Evolutionary conservation across 805 yeast genomes (phyloP).

Genomic region (Kuraishia molischiana): DNA sequence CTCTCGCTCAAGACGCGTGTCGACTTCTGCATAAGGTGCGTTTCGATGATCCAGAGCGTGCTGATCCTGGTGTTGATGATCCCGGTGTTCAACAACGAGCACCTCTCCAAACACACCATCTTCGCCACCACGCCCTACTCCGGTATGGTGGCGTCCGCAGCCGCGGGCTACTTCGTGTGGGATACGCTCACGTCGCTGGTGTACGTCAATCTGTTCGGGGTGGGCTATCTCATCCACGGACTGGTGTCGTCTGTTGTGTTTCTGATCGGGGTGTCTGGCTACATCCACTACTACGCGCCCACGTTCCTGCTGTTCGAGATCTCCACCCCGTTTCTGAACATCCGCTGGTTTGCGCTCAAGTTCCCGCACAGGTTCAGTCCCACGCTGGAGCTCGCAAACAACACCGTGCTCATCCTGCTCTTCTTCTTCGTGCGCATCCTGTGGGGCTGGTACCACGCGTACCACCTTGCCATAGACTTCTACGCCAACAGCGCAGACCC

Average conservation of each 20-base stretch:
- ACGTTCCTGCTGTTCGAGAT: slow-evolving; percentile 24
- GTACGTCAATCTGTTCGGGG: slow-evolving; percentile 19
- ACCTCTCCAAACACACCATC: slow-evolving; percentile 17
- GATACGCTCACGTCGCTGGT: slow-evolving; percentile 19
- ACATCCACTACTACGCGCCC: slow-evolving; percentile 24
- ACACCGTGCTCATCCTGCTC: slow-evolving; percentile 20
- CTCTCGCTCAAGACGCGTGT: slow-evolving; percentile 13
- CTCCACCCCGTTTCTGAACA: slow-evolving; percentile 25
- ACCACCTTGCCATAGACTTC: slow-evolving; percentile 16
- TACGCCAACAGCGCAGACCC: slow-evolving; percentile 15
- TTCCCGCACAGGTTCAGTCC: slow-evolving; percentile 17
- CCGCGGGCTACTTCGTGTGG: slow-evolving; percentile 25
- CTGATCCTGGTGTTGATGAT: slow-evolving; percentile 18
- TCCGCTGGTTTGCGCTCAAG: slow-evolving; percentile 26
- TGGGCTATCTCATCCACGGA: slow-evolving; percentile 26
- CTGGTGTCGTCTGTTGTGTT: slow-evolving; percentile 21
- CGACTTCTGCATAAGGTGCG: slow-evolving; percentile 22
- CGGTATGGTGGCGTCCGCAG: slow-evolving; percentile 17
- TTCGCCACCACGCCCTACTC: slow-evolving; percentile 24
- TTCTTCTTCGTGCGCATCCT: slow-evolving; percentile 24
- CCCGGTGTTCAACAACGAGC: slow-evolving; percentile 18
- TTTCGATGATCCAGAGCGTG: slow-evolving; percentile 22
- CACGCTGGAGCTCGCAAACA: slow-evolving; percentile 20
- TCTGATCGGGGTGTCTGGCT: slow-evolving; percentile 13
- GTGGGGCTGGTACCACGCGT: slow-evolving; percentile 29